These are phyloP conservation scores for Artemisia argyi DNA, from an alignment of 129 eudicot genomes.

Conservation along the genomic window DNA sequence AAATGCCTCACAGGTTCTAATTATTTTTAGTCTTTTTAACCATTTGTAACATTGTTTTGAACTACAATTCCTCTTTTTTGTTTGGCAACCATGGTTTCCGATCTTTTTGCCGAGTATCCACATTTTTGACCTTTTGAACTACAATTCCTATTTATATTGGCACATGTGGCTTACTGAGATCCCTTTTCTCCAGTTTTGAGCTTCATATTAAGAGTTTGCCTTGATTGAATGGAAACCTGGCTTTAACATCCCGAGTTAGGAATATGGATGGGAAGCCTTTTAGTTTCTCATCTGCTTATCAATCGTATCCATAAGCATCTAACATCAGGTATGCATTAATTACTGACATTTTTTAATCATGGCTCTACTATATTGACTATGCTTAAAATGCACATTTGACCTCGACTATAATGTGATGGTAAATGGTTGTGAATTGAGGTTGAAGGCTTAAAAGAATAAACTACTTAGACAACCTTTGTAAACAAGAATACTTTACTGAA, in stretches of 20 bases:
- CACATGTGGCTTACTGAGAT: conserved; percentile 7
- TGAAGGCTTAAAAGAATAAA: conserved; percentile 91
- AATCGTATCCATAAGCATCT: conserved; percentile 70
- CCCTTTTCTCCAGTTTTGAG: conserved; percentile 54
- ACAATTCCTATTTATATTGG: not conserved
- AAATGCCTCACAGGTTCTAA: conserved; percentile 73
- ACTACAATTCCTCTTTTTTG: too few species aligned
- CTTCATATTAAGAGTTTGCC: conserved; percentile 69
- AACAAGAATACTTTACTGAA: too few species aligned
- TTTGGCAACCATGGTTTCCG: too few species aligned
- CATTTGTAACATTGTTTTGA: not conserved
- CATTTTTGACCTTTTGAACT: too few species aligned
- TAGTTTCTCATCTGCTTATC: conserved; percentile 22
- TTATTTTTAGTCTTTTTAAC: conserved; percentile 6
- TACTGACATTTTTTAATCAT: not conserved
- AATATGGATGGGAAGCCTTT: conserved; percentile 78
- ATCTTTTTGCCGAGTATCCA: too few species aligned
- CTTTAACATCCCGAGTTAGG: conserved; percentile 71
- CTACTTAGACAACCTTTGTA: conserved; percentile 69
- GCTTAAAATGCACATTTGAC: not conserved
- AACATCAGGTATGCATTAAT: conserved; percentile 69
- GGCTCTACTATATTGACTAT: not conserved
- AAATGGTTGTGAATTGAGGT: conserved; percentile 76
- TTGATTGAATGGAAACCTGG: conserved; percentile 64
- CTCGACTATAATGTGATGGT: conserved; percentile 9